Base-by-base conservation (phyloP, 768 basidiomycete genomes). In the Tylopilus subfusipes region DNA sequence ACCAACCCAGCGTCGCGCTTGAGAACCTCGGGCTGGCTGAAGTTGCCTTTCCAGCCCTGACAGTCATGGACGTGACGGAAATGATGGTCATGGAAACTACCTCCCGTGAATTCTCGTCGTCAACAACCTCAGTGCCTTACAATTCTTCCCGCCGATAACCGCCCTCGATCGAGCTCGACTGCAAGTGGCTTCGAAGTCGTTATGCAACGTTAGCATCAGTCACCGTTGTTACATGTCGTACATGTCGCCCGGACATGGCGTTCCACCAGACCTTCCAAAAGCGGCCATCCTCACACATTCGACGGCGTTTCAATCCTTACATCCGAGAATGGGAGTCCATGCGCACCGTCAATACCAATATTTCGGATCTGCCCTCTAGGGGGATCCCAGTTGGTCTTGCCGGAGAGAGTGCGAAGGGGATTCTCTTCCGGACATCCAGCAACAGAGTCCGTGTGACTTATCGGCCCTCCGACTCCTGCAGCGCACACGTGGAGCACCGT, bases 101-200 rank as follows among this genome's bases (percentile, higher is more conserved):
- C 34, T 36, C 10, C 34, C 29, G 10, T 7, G 14, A 21, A 10
- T 38, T 42, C 11, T 25, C 12, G 54, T 56, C 44, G 25, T 12
- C 44, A 40, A 13, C 53, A 40, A 18, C 8, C n/a, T 38, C n/a
- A 5, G 22, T 18, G 3, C 27, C 16, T 4, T 9, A 29, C 27
- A 29, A 33, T 39, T 25, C 54, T 42, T 33, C 40, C 6, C 38
- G 13, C 48, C 59, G 60, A 62, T 62, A 38, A 5, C 56, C 29
- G 57, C 61, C 64, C 54, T 19, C 48, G 58, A 66, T 66, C 62
- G 57, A 16, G 22, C 36, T 13, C 34, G 25, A n/a, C 19, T 7
- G 7, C 5, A 8, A 10, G 36, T 9, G 18, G 13, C 62, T 63
- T 59, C 57, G 19, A 63, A 54, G 62, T 65, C 60, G 62, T 48